Evolutionary conservation across 2,329 filamentous ascomycete species (phyloP), one percentile per base, ranked within the genome.

Genomic region (Pestalotiopsis sp.): DNA sequence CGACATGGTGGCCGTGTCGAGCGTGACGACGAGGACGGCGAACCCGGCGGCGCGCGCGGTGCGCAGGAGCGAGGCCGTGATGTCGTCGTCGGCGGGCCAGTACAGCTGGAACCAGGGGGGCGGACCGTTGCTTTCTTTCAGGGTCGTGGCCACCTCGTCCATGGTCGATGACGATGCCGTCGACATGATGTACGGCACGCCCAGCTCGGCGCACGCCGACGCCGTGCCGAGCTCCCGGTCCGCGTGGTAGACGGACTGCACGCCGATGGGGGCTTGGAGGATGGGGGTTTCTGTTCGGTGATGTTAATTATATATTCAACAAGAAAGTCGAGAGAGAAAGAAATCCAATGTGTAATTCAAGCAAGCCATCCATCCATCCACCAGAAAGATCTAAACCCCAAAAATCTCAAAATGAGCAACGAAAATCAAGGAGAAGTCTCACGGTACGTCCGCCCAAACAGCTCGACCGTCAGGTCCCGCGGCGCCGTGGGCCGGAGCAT

Each of bases 41-140:
- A 85, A 94, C 1, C 91, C 91, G 39, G 82, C 85, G 0, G 80
- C 82, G 74, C 88, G 89, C 0, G 91, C 92, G 0, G 91, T 85
- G 1, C 79, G 75, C 4, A 94, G 83, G 17, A 94, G 80, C 1
- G 88, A 91, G 0, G 85, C 80, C 0, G 91, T 93, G 67, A 93
- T 82, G 3, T 90, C 87, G 66, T 93, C 86, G 67, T 88, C 86
- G 23, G 84, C 80, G 0, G 92, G 91, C 90, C 91, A 93, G 80
- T 94, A 94, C 0, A 94, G 85, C 76, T 94, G 92, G 76, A 86
- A 94, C 90, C 91, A 94, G 12, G 90, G 82, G 39, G 85, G 82
- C 3, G 45, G 45, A 4, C n/a, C 45, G 2, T 20, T 9, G 0
- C 88, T 87, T 4, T 86, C 79, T 0, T 86, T 86, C 65, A 85